Percentiles rank a stretch among this genome's conserved stretches.
phyloP scores from a whole-genome alignment of 371 early-diverging fungal species.

The Ordospora pajunii region DNA sequence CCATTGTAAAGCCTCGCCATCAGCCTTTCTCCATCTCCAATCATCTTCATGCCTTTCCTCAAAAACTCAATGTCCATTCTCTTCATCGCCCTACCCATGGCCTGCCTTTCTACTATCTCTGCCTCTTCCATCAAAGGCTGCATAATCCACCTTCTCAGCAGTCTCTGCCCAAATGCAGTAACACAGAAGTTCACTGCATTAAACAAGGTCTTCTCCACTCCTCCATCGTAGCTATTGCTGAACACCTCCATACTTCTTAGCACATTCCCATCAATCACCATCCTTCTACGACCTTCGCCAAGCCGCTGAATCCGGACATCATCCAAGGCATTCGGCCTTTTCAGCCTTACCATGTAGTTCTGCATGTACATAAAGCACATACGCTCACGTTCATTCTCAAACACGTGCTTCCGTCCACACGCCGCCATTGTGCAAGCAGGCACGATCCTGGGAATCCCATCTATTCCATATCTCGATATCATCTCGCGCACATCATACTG shows the following conservation, averaged over 20 bases:
- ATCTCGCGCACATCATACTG: constrained; percentile 58
- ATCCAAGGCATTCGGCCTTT: constrained; percentile 26
- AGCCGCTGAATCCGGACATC: constrained; percentile 23
- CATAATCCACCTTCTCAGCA: constrained; percentile 50
- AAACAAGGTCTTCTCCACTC: constrained; percentile 72
- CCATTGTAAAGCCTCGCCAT: constrained; percentile 77
- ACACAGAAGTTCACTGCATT: constrained; percentile 62
- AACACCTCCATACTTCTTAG: constrained; percentile 82
- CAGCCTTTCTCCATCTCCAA: constrained; percentile 83
- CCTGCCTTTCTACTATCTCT: constrained; percentile 73
- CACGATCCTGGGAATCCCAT: not conserved
- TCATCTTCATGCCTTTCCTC: constrained; percentile 51
- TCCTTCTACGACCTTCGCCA: constrained; percentile 60
- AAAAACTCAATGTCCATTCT: constrained; percentile 50
- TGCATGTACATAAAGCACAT: constrained; percentile 40
- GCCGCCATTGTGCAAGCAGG: not conserved
- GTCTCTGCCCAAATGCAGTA: constrained; percentile 54
- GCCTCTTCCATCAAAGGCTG: constrained; percentile 35
- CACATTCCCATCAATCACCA: constrained; percentile 83
- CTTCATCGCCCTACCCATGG: constrained; percentile 72
- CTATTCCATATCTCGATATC: constrained; percentile 29
- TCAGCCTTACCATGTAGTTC: constrained; percentile 49
- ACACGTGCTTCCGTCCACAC: not conserved
- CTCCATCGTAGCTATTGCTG: constrained; percentile 69
- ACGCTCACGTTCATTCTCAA: constrained; percentile 23